Evolutionary conservation across 2,329 filamentous ascomycete genomes (phyloP).

Genomic region (Penicillium sp.): DNA sequence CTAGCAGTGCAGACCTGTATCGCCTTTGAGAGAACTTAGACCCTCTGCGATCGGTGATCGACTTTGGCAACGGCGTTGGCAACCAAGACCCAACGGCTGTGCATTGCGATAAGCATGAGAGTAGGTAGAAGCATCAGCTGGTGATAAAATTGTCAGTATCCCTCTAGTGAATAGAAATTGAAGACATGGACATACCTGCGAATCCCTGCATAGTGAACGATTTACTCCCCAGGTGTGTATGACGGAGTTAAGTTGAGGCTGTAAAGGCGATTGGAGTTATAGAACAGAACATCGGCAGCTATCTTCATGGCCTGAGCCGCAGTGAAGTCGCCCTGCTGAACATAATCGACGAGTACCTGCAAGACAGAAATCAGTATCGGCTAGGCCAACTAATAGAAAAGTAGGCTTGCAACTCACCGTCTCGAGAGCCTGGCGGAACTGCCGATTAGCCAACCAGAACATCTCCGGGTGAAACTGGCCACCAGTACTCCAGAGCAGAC

Average conservation of each 20-base stretch:
- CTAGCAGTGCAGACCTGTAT: slow-evolving; percentile 27
- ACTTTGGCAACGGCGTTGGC: slow-evolving; percentile 17
- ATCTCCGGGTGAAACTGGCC: slow-evolving; percentile 78
- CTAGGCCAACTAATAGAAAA: too few relatives aligned
- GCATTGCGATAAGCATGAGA: slow-evolving; percentile 11
- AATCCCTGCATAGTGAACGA: not conserved
- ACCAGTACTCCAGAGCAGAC: slow-evolving; percentile 77
- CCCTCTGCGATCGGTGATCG: not conserved
- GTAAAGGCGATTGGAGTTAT: slow-evolving; percentile 75
- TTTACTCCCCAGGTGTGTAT: slow-evolving; percentile 12
- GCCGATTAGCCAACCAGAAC: slow-evolving; percentile 68
- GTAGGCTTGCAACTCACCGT: slow-evolving; percentile 47
- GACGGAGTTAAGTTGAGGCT: slow-evolving; percentile 50
- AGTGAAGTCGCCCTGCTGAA: slow-evolving; percentile 62
- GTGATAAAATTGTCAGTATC: not conserved
- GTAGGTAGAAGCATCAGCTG: not conserved
- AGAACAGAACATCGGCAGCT: slow-evolving; percentile 68
- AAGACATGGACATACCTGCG: slow-evolving; percentile 47
- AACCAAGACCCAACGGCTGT: slow-evolving; percentile 43
- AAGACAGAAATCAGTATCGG: not conserved
- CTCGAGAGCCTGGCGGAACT: slow-evolving; percentile 69
- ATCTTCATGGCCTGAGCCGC: slow-evolving; percentile 61
- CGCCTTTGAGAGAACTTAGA: too few relatives aligned
- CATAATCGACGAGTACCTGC: slow-evolving; percentile 65
- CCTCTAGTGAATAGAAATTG: accelerated